Evolutionary conservation across 2,329 filamentous ascomycete genomes (phyloP).

Genomic region (Ramularia endophylla): DNA sequence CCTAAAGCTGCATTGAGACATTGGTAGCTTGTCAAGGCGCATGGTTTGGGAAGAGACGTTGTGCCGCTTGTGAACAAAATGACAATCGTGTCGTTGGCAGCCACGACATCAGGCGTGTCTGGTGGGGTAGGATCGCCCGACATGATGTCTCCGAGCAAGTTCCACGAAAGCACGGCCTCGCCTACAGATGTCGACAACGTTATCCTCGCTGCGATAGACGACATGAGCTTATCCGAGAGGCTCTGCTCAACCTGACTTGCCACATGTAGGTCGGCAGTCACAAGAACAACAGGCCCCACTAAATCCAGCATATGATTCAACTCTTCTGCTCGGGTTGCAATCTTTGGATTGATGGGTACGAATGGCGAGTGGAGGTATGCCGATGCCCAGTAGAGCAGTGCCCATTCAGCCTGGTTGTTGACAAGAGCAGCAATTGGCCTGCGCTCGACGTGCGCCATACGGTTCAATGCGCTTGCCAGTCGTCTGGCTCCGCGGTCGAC

Average conservation of each 20-base stretch:
- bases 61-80: constrained; percentile 48
- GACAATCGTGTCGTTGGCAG: constrained; percentile 31
- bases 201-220: constrained; percentile 22
- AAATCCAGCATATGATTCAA: constrained; percentile 29
- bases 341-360: constrained; percentile 29
- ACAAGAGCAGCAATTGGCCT: constrained; percentile 27
- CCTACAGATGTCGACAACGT: constrained; percentile 17
- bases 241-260: constrained; percentile 25
- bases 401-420: constrained; percentile 32
- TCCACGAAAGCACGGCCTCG: constrained; percentile 20
- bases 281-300: constrained; percentile 24
- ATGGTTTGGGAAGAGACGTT: constrained; percentile 45
- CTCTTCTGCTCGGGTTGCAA: constrained; percentile 24
- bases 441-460: constrained; percentile 27
- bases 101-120: constrained; percentile 26
- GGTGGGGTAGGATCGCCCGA: constrained; percentile 27
- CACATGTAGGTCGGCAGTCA: constrained; percentile 23
- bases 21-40: constrained; percentile 35
- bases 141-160: constrained; percentile 25
- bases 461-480: constrained; percentile 26
- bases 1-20: constrained; percentile 34
- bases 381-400: constrained; percentile 28
- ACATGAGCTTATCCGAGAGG: constrained; percentile 21
- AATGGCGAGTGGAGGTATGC: constrained; percentile 30
- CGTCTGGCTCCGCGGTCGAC: constrained; percentile 28